Evolutionary conservation across 1,284 basidiomycete genomes (phyloP).

Genomic region (Puccinia polysora): DNA sequence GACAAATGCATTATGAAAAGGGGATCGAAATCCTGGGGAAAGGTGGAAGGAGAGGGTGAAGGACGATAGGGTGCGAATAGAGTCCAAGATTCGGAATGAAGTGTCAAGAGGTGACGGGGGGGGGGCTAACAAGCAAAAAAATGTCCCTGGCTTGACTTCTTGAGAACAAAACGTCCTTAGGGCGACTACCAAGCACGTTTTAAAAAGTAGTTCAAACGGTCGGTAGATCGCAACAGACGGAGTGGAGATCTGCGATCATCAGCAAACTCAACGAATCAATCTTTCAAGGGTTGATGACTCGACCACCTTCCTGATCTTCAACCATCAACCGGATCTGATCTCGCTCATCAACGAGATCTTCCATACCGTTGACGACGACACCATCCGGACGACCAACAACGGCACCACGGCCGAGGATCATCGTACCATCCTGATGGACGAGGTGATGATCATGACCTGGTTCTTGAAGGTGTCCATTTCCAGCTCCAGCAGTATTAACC

Average conservation of each 20-base stretch:
- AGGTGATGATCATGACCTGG: neutral
- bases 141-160: no score
- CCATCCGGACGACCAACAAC: constrained; percentile 2
- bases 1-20: no score
- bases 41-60: neutral
- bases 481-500: neutral
- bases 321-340: constrained; percentile 33
- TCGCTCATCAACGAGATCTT: constrained; percentile 20
- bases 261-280: no score
- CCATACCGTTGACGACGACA: neutral
- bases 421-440: neutral
- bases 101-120: no score
- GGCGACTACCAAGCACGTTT: no score
- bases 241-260: no score
- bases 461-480: neutral
- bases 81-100: neutral
- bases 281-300: constrained; percentile 11
- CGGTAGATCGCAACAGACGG: no score
- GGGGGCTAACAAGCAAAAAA: no score
- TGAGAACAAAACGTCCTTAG: no score
- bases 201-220: no score
- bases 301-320: constrained; percentile 5
- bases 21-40: neutral
- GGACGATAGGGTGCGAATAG: neutral
- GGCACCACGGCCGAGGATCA: neutral